Conservation (phyloP, 2,329 filamentous ascomycete genomes). For the Trichoderma arundinaceum region DNA sequence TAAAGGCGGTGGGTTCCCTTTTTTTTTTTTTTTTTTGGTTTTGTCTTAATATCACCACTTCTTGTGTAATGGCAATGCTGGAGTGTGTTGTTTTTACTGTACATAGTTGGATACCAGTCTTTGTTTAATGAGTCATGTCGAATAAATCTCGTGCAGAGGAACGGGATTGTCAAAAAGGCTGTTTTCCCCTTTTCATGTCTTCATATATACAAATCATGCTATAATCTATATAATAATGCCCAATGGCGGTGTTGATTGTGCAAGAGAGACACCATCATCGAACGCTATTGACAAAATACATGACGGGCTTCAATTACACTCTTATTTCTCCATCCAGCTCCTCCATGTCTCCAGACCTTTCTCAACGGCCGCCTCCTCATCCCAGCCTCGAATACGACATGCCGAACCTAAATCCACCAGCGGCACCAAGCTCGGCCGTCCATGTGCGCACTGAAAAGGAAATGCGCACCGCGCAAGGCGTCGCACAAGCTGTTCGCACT, state of each 20-base stretch:
- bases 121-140: slow-evolving; percentile 23
- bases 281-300: neutral
- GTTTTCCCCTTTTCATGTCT: neutral
- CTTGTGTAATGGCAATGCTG: slow-evolving; percentile 4
- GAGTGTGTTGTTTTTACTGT: neutral
- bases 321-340: slow-evolving; percentile 34
- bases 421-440: slow-evolving; percentile 69
- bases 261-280: too few relatives aligned
- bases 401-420: slow-evolving; percentile 57
- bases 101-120: slow-evolving; percentile 29
- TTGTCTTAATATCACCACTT: neutral
- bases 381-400: slow-evolving; percentile 39
- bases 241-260: neutral
- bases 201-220: too few relatives aligned
- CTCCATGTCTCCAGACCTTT: slow-evolving; percentile 34
- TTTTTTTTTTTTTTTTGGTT: neutral
- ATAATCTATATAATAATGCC: too few relatives aligned
- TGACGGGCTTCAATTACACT: neutral
- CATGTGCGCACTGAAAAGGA: slow-evolving; percentile 85
- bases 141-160: neutral
- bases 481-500: slow-evolving; percentile 64
- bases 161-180: neutral
- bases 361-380: slow-evolving; percentile 30
- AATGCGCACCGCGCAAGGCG: slow-evolving; percentile 68
- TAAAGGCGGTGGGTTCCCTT: neutral